Base-by-base conservation (phyloP, 805 yeast species). In the Saccharomycopsis sp. region DNA sequence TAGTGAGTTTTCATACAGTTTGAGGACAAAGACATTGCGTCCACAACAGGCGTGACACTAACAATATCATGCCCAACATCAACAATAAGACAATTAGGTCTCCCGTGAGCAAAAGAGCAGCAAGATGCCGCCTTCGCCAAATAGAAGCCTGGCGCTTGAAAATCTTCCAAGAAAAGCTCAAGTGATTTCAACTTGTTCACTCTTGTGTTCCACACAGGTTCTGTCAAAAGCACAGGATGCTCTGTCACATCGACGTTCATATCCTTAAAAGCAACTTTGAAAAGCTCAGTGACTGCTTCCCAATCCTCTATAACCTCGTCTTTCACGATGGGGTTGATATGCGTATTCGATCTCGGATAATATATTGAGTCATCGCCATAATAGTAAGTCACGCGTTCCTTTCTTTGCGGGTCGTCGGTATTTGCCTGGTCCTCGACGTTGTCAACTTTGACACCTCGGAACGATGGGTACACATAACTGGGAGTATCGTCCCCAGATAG, bases 401-500 rank as follows among this genome's bases (percentile, higher is more conserved):
- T 59, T 61, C 65, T 24, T 58, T 55, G 5, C 57, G 48, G 37
- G 55, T 23, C 52, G 24, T 55, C 48, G 37, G 18, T 57, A 12
- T 59, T 62, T 5, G 47, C 52, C 24, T 46, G 52, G 23, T 50
- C 56, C 15, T 59, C 29, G 2, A 12, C 24, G 2, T 37, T 24
- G n/a, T 44, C 54, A 21, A 54, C 52, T 51, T 59, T 57, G 34
- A 62, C 29, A 7, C 84, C 87, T 66, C 82, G 89, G 60, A 70
- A 79, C 0, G 97, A 87, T 2, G 97, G 94, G 12, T 85, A 70
- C 23, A 87, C 81, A 2, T 84, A 73, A 62, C 85, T 81, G 12
- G 99, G 99, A 56, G 82, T 79, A 68, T 91, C 97, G 58, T 90
- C 92, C 9, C 98, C 98, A 2, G 97, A 91, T 70, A 82, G 91